Percentiles rank a stretch among this genome's conserved stretches.
Evolutionary conservation across 2,329 filamentous ascomycete genomes (phyloP).

Genomic region (Dryadomyces sulphureus): DNA sequence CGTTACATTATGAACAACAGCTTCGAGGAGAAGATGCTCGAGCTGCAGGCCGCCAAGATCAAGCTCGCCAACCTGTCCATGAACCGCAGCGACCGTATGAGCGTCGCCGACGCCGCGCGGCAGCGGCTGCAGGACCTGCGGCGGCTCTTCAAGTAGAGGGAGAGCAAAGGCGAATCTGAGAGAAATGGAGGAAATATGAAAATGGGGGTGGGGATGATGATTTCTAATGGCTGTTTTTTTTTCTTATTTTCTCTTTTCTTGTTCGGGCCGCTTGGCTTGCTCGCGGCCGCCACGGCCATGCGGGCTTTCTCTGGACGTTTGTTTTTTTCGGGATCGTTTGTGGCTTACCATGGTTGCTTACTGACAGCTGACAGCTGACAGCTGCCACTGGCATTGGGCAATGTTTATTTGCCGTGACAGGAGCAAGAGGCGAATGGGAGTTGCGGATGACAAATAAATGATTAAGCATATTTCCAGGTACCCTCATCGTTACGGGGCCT

Average conservation of each 20-base stretch:
- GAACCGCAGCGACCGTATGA: slow-evolving; percentile 15
- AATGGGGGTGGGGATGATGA: not conserved
- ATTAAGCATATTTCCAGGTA: no score
- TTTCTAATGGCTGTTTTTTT: not conserved
- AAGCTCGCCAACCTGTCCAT: slow-evolving; percentile 61
- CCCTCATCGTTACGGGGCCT: no score
- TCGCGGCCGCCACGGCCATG: not conserved
- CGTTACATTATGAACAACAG: slow-evolving; percentile 81
- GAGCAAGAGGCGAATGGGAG: no score
- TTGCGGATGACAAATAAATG: no score
- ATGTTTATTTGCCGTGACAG: no score
- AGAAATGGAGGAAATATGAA: not conserved
- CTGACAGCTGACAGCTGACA: no score
- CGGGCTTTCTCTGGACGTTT: not conserved
- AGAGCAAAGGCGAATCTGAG: no score
- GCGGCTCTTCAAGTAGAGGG: slow-evolving; percentile 30
- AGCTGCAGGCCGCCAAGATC: slow-evolving; percentile 84
- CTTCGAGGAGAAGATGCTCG: slow-evolving; percentile 88
- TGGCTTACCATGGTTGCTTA: no score
- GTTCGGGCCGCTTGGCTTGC: not conserved
- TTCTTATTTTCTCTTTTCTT: not conserved
- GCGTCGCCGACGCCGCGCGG: slow-evolving; percentile 29
- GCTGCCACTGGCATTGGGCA: no score
- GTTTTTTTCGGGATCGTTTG: no score
- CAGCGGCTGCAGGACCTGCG: slow-evolving; percentile 34